Base-by-base conservation (phyloP, 306 rosid genomes). In the Gastrolobium bilobum region DNA sequence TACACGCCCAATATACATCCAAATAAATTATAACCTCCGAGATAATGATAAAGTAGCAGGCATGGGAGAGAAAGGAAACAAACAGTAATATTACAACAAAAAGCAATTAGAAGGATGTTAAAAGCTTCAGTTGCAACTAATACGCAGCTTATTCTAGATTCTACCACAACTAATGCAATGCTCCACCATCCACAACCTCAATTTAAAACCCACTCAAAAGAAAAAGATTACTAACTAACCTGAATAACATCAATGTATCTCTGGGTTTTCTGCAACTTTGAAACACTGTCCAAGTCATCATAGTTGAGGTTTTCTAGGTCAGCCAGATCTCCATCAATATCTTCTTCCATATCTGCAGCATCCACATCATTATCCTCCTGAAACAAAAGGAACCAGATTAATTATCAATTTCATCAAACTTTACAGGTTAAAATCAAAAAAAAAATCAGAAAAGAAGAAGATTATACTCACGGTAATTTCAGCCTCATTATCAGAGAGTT, bases 271-370 rank as follows among this genome's bases (percentile, higher is more conserved):
- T 90, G 99, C 92, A 95, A 86, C 82, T 95, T 95, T 14, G 98
- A 95, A 62, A 95, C 98, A 81, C 98, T 90, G 60, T 95, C 99
- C 75, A 95, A 84, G 80, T 95, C 98, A 78, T 95, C 99, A 54
- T 90, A 95, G 81, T 95, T 91, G 46, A 95, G 93, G 71, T 80
- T 91, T 64, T 93, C 99, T 51, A 95, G 64, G 84, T 95, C 97
- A n/a, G 89, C 96, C 78, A 95, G 48, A 56, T 95, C 97, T 7
- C 96, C 99, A 86, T 91, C 98, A 47, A 93, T 75, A 87, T 93
- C 99, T 85, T 95, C 99, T 60, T 92, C 98, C 98, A 95, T 90
- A 68, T 89, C 90, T 3, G 79, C 89, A 1, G 78, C 85, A 79
- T 86, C 96, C 1, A 20, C 93, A 75, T 87, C 85, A 33, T 91